Base-by-base conservation (phyloP, 345 rosid species). In the Populus alba region DNA sequence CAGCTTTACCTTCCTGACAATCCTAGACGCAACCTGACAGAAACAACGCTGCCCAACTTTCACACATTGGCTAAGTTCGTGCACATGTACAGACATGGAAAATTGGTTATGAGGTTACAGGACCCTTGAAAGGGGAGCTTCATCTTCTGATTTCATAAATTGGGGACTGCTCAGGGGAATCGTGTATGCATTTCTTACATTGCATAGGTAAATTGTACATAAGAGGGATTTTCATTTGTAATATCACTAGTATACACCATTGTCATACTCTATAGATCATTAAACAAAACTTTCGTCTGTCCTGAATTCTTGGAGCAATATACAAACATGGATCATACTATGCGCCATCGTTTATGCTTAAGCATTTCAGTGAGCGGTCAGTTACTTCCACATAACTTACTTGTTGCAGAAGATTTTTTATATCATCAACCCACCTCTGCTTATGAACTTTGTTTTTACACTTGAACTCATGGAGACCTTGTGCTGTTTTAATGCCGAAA, bases 381-480 rank as follows among this genome's bases (percentile, higher is more conserved):
- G 89, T 78, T 65, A 87, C 84, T 77, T 92, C 91, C 6, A 84
- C 66, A 76, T 85, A 77, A 78, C 80, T 84, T 78, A 83, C 92
- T 75, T 88, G 94, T 66, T 82, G 91, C 37, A 96, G 97, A 68
- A 94, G 97, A 80, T 84, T 84, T 80, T 89, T 89, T 74, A 89
- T 89, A 72, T 88, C 91, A 22, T 88, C 97, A 12, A 92, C 93
- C 99, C 99, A 96, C 83, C 78, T 91, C 82, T 96, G 98, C 91
- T 91, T 96, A 35, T 94, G 92, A 62, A 85, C 71, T 85, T 91
- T 90, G 89, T 73, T 87, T 85, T 89, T 87, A 89, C 99, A 96
- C 82, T 92, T 92, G 85, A 96, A 96, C 81, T 96, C 99, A 20
- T 93, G 70, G 43, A 96, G 94, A n/a, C 99, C 98, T 65, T 96